Percentiles rank a stretch among this genome's conserved stretches.
Evolutionary conservation across 805 yeast genomes (phyloP).

Genomic region (Candida nitratophila): DNA sequence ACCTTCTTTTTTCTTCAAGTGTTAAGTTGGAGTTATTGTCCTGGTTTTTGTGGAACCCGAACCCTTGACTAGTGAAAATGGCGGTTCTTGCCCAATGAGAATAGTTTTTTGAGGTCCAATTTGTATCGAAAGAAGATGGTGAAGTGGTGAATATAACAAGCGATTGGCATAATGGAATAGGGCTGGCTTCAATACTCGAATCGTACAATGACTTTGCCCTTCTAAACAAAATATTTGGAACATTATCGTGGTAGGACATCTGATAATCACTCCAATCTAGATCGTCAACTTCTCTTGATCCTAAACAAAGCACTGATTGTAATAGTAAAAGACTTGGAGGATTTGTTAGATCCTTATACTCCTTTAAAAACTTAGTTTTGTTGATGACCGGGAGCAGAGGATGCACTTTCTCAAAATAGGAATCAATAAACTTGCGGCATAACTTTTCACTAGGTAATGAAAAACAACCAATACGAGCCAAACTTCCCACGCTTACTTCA

Average conservation of each 20-base stretch:
- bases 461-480: constrained; percentile 65
- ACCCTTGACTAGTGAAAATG: constrained; percentile 62
- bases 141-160: constrained; percentile 42
- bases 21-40: constrained; percentile 8
- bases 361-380: constrained; percentile 50
- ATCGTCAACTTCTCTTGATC: constrained; percentile 28
- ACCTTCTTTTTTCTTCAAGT: constrained; percentile 29
- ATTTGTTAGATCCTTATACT: constrained; percentile 47
- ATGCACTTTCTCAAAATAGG: constrained; percentile 60
- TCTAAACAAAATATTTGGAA: constrained; percentile 24
- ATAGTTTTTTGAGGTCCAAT: constrained; percentile 38
- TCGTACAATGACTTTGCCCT: constrained; percentile 62
- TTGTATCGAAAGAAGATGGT: background rate
- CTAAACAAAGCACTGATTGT: constrained; percentile 60
- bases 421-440: constrained; percentile 52
- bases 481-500: constrained; percentile 48
- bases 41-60: constrained; percentile 60
- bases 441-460: constrained; percentile 57
- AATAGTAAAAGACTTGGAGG: constrained; percentile 57
- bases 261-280: constrained; percentile 43
- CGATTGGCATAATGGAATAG: constrained; percentile 55
- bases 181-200: constrained; percentile 61
- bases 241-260: constrained; percentile 39
- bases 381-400: constrained; percentile 66
- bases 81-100: constrained; percentile 75